These are phyloP conservation scores for Ceratobasidium sp. DNA, from an alignment of 1,284 basidiomycete genomes.

Conservation along the genomic window DNA sequence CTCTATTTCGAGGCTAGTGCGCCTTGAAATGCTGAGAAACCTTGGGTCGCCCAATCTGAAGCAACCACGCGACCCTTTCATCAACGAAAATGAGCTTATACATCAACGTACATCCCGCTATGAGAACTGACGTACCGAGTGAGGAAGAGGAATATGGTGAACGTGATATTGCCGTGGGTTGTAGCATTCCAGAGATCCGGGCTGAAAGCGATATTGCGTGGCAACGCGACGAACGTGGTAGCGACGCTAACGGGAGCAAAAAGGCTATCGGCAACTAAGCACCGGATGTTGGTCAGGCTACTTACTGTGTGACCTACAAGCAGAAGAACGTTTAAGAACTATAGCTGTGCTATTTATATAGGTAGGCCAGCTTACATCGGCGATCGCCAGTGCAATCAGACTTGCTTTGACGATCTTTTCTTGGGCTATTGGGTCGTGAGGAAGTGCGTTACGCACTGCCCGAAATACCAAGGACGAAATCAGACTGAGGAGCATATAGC, in stretches of 20 bases:
- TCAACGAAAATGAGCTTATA: conserved; percentile 12
- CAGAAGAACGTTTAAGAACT: conserved; percentile 24
- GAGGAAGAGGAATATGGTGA: conserved; percentile 65
- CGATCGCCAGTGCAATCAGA: conserved; percentile 72
- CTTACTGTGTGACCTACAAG: conserved; percentile 66
- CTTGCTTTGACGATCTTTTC: conserved; percentile 74
- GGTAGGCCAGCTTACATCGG: conserved; percentile 66
- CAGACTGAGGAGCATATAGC: conserved; percentile 73
- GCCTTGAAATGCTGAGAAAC: conserved; percentile 1
- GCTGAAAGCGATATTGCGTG: conserved; percentile 63
- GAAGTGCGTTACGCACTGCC: conserved; percentile 70
- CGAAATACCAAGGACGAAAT: conserved; percentile 76
- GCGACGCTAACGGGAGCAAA: conserved; percentile 60
- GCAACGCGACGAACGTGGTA: conserved; percentile 67
- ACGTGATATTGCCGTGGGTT: conserved; percentile 79
- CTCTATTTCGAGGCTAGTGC: conserved; percentile 34
- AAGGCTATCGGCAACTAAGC: conserved; percentile 26
- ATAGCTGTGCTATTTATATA: conserved; percentile 1
- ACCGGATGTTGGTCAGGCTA: conserved; percentile 29
- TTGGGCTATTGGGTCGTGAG: conserved; percentile 68
- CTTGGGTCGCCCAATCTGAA: conserved; percentile 29
- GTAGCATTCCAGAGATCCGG: conserved; percentile 70
- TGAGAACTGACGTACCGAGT: conserved; percentile 60
- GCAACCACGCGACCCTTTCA: conserved; percentile 38
- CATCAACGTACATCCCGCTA: conserved; percentile 25